These are phyloP conservation scores for Gaeumannomyces sp. DNA, from an alignment of 2,329 filamentous ascomycete genomes.

Conservation along the genomic window DNA sequence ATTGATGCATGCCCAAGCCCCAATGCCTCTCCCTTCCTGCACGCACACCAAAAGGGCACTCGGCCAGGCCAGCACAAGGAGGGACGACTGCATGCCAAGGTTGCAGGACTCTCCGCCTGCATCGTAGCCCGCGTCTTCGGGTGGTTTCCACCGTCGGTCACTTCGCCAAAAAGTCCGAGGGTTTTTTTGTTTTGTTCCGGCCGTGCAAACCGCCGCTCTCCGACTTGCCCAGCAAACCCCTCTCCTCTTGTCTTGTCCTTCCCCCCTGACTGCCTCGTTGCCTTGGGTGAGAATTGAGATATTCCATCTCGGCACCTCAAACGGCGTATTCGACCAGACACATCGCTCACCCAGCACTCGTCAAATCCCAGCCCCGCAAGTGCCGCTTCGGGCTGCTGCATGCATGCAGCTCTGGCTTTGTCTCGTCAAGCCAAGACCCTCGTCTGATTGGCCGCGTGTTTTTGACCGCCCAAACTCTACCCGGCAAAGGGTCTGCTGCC, in stretches of 20 bases:
- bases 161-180: background rate
- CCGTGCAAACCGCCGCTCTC: background rate
- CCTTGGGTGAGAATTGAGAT: no score
- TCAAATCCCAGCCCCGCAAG: background rate
- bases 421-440: background rate
- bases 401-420: background rate
- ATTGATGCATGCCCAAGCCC: background rate
- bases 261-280: no score
- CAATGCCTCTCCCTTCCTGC: background rate
- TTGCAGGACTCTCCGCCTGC: background rate
- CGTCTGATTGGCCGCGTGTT: background rate
- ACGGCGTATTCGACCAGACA: no score
- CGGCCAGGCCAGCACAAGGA: background rate
- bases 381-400: background rate
- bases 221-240: background rate
- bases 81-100: background rate
- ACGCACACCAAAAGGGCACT: background rate
- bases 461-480: background rate
- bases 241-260: no score
- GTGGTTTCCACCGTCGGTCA: background rate
- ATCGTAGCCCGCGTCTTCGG: background rate
- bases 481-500: no score
- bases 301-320: no score
- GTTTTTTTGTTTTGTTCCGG: no score
- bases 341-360: no score